Evolutionary conservation across 2,329 filamentous ascomycete genomes (phyloP).

Genomic region (Pseudocercospora vitis): DNA sequence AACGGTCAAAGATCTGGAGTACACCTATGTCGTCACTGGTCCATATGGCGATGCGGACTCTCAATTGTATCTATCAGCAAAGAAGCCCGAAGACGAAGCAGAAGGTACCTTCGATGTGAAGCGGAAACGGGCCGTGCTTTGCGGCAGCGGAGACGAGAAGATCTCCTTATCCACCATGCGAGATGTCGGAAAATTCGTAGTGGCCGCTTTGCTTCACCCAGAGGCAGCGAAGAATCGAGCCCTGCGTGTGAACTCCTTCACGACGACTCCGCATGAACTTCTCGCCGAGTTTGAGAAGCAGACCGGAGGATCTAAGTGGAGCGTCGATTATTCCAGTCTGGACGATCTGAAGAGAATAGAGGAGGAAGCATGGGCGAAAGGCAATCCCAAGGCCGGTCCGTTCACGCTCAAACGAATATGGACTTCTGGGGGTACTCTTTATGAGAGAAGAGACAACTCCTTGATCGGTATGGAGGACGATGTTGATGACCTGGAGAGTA

Average conservation of each 20-base stretch:
- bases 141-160: constrained; percentile 61
- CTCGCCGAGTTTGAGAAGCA: constrained; percentile 68
- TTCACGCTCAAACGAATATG: constrained; percentile 69
- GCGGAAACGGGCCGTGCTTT: constrained; percentile 58
- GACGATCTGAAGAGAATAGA: constrained; percentile 58
- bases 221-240: constrained; percentile 55
- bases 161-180: constrained; percentile 70
- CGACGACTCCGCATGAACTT: constrained; percentile 62
- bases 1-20: constrained; percentile 54
- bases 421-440: constrained; percentile 70
- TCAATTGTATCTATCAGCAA: constrained; percentile 53
- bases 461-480: constrained; percentile 51
- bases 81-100: constrained; percentile 41
- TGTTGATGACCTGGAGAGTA: constrained; percentile 54
- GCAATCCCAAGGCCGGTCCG: constrained; percentile 53
- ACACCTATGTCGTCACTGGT: constrained; percentile 69
- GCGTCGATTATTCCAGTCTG: constrained; percentile 55
- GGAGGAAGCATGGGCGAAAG: constrained; percentile 57
- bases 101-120: constrained; percentile 61
- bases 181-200: constrained; percentile 68
- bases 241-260: constrained; percentile 70
- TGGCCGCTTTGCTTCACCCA: constrained; percentile 61
- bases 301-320: constrained; percentile 57
- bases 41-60: constrained; percentile 59
- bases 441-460: constrained; percentile 66